Evolutionary conservation across 202 grass and related monocot genomes (phyloP).

Genomic region (Setaria italica): DNA sequence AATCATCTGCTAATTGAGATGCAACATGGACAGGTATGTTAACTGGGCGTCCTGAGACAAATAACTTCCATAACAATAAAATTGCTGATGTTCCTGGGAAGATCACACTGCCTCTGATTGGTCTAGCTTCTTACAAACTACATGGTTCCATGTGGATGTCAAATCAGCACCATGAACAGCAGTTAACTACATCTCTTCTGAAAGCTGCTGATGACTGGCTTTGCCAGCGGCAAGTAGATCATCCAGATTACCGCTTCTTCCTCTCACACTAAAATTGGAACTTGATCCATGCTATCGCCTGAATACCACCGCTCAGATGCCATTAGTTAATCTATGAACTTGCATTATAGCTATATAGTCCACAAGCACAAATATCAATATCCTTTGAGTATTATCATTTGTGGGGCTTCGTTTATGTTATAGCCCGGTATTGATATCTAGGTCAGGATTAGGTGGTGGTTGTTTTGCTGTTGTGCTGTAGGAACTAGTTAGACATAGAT

Average conservation of each 20-base stretch:
- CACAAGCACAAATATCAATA: conserved; percentile 10
- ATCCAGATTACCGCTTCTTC: conserved; percentile 84
- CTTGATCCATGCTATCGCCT: conserved; percentile 23
- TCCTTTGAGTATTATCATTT: not conserved
- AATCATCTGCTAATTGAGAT: conserved; percentile 26
- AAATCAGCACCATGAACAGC: conserved; percentile 53
- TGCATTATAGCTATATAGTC: not conserved
- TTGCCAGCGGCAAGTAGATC: conserved; percentile 57
- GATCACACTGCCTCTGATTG: conserved; percentile 66
- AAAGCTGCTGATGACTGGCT: conserved; percentile 77
- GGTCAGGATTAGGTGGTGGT: conserved; percentile 29
- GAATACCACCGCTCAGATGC: conserved; percentile 6
- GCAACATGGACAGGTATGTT: conserved; percentile 43
- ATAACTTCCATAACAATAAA: conserved; percentile 41
- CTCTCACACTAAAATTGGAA: conserved; percentile 51
- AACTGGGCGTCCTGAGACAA: conserved; percentile 35
- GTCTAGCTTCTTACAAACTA: conserved; percentile 76
- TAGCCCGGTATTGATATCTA: conserved; percentile 22
- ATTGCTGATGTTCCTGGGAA: conserved; percentile 51
- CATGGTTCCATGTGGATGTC: conserved; percentile 65
- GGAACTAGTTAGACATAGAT: conserved; percentile 31
- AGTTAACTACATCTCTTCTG: conserved; percentile 58
- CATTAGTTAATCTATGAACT: conserved; percentile 30
- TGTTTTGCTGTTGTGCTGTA: conserved; percentile 28
- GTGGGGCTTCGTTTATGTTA: conserved; percentile 49